phyloP scores from a whole-genome alignment of 768 basidiomycete species.

The Tricholomella constricta region DNA sequence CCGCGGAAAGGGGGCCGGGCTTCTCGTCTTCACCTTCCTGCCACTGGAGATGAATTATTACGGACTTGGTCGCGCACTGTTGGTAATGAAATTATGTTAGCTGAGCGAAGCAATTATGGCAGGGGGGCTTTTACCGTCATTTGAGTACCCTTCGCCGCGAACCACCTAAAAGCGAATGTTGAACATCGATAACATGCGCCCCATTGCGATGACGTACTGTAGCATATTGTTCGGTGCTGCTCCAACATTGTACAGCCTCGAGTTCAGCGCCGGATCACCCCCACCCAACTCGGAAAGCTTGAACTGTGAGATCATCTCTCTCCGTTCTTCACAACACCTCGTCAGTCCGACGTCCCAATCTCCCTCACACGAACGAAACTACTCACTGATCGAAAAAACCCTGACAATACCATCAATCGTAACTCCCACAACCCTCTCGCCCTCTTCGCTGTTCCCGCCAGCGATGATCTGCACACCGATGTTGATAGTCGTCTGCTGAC shows the following conservation, averaged over 20 bases:
- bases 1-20: slow-evolving; percentile 18
- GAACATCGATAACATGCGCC: background rate
- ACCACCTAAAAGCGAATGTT: slow-evolving; percentile 55
- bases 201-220: slow-evolving; percentile 48
- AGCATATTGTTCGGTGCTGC: slow-evolving; percentile 85
- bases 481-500: slow-evolving; percentile 91
- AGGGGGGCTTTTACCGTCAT: slow-evolving; percentile 67
- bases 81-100: background rate
- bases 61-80: slow-evolving; percentile 86
- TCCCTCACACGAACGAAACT: background rate
- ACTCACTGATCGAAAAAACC: slow-evolving; percentile 87
- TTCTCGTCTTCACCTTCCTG: slow-evolving; percentile 56
- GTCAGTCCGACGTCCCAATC: background rate
- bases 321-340: slow-evolving; percentile 40
- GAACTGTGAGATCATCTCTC: slow-evolving; percentile 94
- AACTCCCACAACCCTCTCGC: slow-evolving; percentile 85
- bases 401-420: slow-evolving; percentile 92
- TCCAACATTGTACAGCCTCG: slow-evolving; percentile 77
- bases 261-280: slow-evolving; percentile 63
- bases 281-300: slow-evolving; percentile 78
- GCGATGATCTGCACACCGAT: slow-evolving; percentile 86
- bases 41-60: slow-evolving; percentile 87
- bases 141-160: slow-evolving; percentile 85
- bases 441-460: slow-evolving; percentile 50
- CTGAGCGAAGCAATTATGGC: background rate